A percentile compares a stretch with the other conserved stretches of the same genome.
These are phyloP conservation scores for Dendrobium catenatum DNA, from an alignment of 106 monocot species.

Conservation along the genomic window DNA sequence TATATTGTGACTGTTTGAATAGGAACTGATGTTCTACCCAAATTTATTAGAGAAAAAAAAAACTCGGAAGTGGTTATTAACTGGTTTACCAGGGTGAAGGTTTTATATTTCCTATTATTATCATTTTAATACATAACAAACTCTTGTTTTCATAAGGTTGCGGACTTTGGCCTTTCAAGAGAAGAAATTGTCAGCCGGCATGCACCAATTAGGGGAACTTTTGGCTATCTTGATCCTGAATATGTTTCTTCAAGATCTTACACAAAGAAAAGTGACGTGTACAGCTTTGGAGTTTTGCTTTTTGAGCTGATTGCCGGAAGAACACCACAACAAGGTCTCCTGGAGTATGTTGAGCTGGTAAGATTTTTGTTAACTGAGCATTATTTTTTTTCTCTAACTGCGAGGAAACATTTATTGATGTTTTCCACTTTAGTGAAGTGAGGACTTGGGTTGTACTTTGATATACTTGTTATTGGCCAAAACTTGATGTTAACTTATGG, in stretches of 20 bases:
- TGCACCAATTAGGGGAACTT: slow-evolving; percentile 74
- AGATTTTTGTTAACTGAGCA: slow-evolving; percentile 13
- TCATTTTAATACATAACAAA: neutral
- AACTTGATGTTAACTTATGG: neutral
- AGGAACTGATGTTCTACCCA: neutral
- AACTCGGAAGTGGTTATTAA: neutral
- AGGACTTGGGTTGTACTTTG: neutral
- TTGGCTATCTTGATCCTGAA: slow-evolving; percentile 94
- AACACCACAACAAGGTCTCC: slow-evolving; percentile 86
- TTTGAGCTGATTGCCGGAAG: slow-evolving; percentile 91
- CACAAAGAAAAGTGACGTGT: slow-evolving; percentile 96
- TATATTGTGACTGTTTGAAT: neutral
- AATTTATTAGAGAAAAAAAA: neutral
- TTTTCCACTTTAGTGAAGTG: neutral
- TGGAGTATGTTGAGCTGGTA: slow-evolving; percentile 97
- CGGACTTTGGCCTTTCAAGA: slow-evolving; percentile 95
- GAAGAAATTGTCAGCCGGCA: slow-evolving; percentile 59
- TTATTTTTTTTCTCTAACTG: neutral
- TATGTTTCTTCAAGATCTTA: slow-evolving; percentile 77
- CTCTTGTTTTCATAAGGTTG: slow-evolving; percentile 39
- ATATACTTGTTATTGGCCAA: neutral
- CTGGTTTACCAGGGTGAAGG: neutral
- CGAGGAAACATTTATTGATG: neutral
- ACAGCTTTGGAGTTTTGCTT: slow-evolving; percentile 88
- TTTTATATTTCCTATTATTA: neutral